Evolutionary conservation across 768 basidiomycete genomes (phyloP).

Genomic region (Boletus reticulatus): DNA sequence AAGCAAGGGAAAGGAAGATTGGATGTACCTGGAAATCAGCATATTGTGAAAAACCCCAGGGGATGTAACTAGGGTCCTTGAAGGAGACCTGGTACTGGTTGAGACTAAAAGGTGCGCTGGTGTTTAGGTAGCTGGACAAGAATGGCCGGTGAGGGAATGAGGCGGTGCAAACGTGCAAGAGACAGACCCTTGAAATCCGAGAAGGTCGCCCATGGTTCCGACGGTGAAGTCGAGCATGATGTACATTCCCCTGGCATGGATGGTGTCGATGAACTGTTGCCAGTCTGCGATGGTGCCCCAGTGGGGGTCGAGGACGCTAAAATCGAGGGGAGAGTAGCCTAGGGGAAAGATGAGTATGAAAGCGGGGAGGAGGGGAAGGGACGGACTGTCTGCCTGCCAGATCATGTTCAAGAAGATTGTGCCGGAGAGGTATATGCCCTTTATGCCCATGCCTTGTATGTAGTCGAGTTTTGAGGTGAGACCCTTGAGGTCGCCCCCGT

Average conservation of each 20-base stretch:
- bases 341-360: background rate
- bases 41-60: constrained; percentile 87
- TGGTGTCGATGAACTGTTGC: constrained; percentile 66
- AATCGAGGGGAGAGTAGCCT: constrained; percentile 93
- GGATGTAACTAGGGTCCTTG: constrained; percentile 72
- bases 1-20: background rate
- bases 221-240: constrained; percentile 93
- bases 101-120: constrained; percentile 75
- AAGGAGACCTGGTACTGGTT: constrained; percentile 71
- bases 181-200: constrained; percentile 79
- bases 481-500: constrained; percentile 86
- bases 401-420: constrained; percentile 93
- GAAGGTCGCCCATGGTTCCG: constrained; percentile 85
- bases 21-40: constrained; percentile 68
- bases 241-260: constrained; percentile 86
- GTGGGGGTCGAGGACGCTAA: constrained; percentile 87
- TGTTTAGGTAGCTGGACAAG: constrained; percentile 58
- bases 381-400: constrained; percentile 95
- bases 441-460: constrained; percentile 84
- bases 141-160: constrained; percentile 11
- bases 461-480: constrained; percentile 77
- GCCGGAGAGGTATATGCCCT: constrained; percentile 86
- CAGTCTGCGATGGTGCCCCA: constrained; percentile 86
- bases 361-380: background rate
- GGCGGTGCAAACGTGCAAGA: constrained; percentile 3